Base-by-base conservation (phyloP, 768 basidiomycete species). In the Auriscalpium orientale region DNA sequence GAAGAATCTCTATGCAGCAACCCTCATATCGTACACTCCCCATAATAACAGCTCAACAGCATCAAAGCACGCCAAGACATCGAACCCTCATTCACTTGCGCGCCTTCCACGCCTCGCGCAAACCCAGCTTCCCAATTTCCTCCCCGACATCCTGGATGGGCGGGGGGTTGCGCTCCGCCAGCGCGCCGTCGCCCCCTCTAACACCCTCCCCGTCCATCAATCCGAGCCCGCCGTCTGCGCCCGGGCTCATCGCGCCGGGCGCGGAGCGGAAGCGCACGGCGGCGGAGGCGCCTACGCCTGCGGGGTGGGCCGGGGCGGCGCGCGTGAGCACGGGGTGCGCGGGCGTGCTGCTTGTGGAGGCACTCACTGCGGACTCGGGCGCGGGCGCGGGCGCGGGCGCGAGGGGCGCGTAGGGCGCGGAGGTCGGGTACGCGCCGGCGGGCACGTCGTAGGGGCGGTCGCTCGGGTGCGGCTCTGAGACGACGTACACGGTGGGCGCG, bases 381-480 rank as follows among this genome's bases (percentile, higher is more conserved):
- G 71, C 67, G 37, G 77, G 73, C 16, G 75, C 66, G 49, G 72
- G 73, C 6, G 79, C 71, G 37, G 77, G 51, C 12, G 68, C 55
- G 68, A 70, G 75, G 64, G 72, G 73, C 54, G 73, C 68, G 65
- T 77, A 79, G 9, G 70, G 71, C 49, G 69, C 64, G 36, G 67
- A 67, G 47, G 65, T 67, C 53, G 70, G 71, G 64, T 69, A 72
- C 33, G 85, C 87, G 61, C 87, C 87, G 11, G 81, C 79, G 1
- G 87, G 87, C n/a, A 89, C 85, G 61, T 79, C 72, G 62, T 87
- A 87, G 35, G 80, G 79, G 45, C 75, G 78, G 54, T 82, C 67
- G 55, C 80, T 72, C 36, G 79, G 76, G 69, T 88, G 84, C 40
- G 87, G 87, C 66, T 85, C 76, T 35, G 84, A 87, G 59, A 88